Conservation (phyloP, 2,329 filamentous ascomycete genomes). For the Fusarium nematophilum region DNA sequence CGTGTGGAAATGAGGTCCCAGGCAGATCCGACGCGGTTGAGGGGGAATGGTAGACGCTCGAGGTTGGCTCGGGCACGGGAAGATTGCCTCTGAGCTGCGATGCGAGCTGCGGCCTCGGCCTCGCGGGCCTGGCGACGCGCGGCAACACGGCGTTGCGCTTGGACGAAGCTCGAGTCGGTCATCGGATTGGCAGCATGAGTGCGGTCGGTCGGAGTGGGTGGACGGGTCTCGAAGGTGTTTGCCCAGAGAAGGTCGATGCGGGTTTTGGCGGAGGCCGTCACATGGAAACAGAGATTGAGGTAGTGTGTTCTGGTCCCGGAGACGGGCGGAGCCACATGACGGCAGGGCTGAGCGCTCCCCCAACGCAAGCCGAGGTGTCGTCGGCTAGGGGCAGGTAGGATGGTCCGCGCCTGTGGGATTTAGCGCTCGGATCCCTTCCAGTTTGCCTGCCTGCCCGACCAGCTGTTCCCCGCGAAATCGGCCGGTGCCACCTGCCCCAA, state of each 20-base stretch:
- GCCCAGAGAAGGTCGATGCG: not conserved
- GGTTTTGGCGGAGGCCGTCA: constrained; percentile 11
- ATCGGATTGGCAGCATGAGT: constrained; percentile 53
- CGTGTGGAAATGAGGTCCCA: constrained; percentile 81
- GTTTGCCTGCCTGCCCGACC: not conserved
- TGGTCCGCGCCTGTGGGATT: constrained; percentile 6
- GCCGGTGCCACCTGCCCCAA: constrained; percentile 7
- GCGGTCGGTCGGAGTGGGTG: constrained; percentile 5
- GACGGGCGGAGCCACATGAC: constrained; percentile 40
- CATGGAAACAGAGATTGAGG: constrained; percentile 21
- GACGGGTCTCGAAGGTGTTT: not conserved
- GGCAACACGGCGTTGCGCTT: constrained; percentile 87
- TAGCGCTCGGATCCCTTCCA: too few species aligned
- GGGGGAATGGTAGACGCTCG: constrained; percentile 69
- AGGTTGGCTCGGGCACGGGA: constrained; percentile 66
- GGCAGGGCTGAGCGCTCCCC: constrained; percentile 28
- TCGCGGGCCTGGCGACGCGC: constrained; percentile 83
- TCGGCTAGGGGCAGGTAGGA: constrained; percentile 9
- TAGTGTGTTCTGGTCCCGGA: constrained; percentile 24
- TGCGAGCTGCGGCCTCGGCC: constrained; percentile 68
- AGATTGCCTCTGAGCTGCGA: constrained; percentile 62
- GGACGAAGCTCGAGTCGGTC: constrained; percentile 78
- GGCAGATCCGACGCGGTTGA: constrained; percentile 67
- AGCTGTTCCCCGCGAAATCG: constrained; percentile 2
- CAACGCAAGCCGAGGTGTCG: constrained; percentile 40